phyloP scores from a whole-genome alignment of 2,329 filamentous ascomycete species.

The Plectosphaerella sp. region DNA sequence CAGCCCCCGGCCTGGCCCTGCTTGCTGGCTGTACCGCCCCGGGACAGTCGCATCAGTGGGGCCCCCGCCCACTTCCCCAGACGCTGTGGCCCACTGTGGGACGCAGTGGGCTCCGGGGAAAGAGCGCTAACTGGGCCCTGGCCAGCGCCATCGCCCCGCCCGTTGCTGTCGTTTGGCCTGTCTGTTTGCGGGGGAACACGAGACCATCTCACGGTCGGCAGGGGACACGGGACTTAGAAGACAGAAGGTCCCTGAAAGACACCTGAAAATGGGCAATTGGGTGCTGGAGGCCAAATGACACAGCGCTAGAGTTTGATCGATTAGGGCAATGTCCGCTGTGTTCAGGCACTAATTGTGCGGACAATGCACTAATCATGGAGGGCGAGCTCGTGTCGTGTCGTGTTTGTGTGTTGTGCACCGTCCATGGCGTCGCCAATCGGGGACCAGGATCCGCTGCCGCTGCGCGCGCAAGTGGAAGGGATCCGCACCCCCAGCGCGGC shows the following conservation, averaged over 20 bases:
- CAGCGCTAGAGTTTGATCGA: no score
- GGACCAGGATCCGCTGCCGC: background rate
- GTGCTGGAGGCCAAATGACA: no score
- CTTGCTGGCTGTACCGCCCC: background rate
- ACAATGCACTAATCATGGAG: no score
- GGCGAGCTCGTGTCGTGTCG: no score
- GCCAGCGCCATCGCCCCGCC: background rate
- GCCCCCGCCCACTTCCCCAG: conserved; percentile 13
- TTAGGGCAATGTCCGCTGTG: no score
- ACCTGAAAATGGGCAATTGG: background rate
- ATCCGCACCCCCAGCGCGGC: background rate
- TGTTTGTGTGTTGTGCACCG: background rate
- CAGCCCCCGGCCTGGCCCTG: no score
- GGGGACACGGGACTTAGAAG: background rate
- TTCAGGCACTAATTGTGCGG: no score
- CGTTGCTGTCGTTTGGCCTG: background rate
- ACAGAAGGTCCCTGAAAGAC: background rate
- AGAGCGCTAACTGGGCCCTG: conserved; percentile 7
- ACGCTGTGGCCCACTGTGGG: conserved; percentile 8
- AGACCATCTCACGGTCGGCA: background rate
- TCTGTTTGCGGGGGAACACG: background rate
- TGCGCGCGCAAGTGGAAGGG: background rate
- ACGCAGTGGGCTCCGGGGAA: conserved; percentile 12
- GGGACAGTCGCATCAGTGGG: conserved; percentile 2
- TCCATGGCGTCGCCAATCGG: background rate